Conservation (phyloP, 345 rosid species). For the Pelargonium nanum region DNA sequence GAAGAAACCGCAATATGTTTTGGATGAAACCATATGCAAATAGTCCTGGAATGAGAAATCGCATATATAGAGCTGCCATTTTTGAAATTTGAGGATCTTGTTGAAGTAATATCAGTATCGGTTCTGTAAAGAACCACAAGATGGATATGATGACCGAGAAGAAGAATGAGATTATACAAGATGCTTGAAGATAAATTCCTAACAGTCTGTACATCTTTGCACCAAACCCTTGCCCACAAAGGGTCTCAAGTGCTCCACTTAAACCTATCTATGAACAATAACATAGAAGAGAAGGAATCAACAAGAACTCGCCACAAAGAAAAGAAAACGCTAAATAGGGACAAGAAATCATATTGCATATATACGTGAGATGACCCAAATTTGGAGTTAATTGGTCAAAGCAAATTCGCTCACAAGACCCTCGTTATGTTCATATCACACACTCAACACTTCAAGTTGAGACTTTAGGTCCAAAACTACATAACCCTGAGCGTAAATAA, state of each 20-base stretch:
- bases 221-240: constrained; percentile 86
- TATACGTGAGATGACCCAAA: too few relatives aligned
- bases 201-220: constrained; percentile 50
- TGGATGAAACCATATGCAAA: constrained; percentile 57
- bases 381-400: too few relatives aligned
- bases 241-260: constrained; percentile 79
- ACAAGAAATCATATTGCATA: too few relatives aligned
- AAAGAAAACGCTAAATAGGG: background rate
- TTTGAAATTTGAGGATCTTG: constrained; percentile 51
- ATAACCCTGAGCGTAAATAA: too few relatives aligned
- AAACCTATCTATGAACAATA: constrained; percentile 35
- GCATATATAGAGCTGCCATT: constrained; percentile 48
- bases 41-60: constrained; percentile 51
- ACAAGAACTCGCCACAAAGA: too few relatives aligned
- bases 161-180: constrained; percentile 47
- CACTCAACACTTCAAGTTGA: too few relatives aligned
- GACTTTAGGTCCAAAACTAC: too few relatives aligned
- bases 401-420: too few relatives aligned
- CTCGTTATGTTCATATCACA: too few relatives aligned
- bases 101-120: constrained; percentile 32
- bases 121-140: constrained; percentile 50
- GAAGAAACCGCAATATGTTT: constrained; percentile 63
- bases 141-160: constrained; percentile 44
- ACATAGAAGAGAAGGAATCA: background rate
- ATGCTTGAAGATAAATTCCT: constrained; percentile 66